These are phyloP conservation scores for Diplodia intermedia DNA, from an alignment of 2,329 filamentous ascomycete genomes.

Conservation along the genomic window DNA sequence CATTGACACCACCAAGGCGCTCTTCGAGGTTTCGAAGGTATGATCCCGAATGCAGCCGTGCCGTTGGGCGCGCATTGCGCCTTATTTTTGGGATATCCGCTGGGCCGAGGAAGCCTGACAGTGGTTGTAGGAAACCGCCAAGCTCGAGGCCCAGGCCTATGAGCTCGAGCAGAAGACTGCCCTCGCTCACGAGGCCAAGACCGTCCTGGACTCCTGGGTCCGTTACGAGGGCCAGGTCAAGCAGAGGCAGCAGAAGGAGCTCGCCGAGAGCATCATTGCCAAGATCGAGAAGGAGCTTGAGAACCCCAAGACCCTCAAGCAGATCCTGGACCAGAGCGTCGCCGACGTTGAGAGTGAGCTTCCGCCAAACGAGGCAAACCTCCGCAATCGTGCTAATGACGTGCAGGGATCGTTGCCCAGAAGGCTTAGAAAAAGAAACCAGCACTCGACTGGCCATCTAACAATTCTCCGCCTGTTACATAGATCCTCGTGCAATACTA, in stretches of 20 bases:
- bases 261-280: constrained; percentile 89
- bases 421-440: constrained; percentile 46
- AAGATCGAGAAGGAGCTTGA: constrained; percentile 99
- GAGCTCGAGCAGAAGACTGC: constrained; percentile 97
- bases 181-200: constrained; percentile 90
- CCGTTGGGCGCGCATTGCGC: neutral
- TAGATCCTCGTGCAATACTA: constrained; percentile 50
- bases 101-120: constrained; percentile 41
- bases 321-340: constrained; percentile 97
- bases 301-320: constrained; percentile 95
- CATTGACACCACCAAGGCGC: constrained; percentile 93
- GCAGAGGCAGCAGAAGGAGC: constrained; percentile 96
- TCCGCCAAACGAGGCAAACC: neutral
- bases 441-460: constrained; percentile 39
- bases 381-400: neutral
- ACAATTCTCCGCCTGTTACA: constrained; percentile 44
- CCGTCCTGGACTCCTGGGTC: constrained; percentile 96
- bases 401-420: constrained; percentile 47
- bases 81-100: constrained; percentile 34
- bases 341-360: constrained; percentile 91
- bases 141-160: constrained; percentile 93
- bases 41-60: constrained; percentile 36
- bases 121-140: constrained; percentile 82
- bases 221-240: constrained; percentile 99
- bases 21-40: constrained; percentile 99